These are phyloP conservation scores for Vararia minispora DNA, from an alignment of 768 basidiomycete species.

Conservation along the genomic window DNA sequence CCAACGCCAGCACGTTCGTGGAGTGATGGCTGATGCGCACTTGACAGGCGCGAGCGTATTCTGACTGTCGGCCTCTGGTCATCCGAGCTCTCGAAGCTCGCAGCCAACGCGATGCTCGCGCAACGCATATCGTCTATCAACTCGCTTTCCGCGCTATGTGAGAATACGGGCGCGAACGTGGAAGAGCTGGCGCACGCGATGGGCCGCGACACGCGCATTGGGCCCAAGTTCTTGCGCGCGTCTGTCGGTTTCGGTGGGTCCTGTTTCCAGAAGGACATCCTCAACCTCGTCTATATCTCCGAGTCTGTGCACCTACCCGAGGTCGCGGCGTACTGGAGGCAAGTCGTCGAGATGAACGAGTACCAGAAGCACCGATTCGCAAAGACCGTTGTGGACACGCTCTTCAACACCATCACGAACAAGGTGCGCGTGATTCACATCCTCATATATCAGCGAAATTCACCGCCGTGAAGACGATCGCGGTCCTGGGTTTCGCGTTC, in stretches of 20 bases:
- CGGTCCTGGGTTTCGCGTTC: conserved; percentile 97
- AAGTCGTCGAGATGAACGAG: conserved; percentile 97
- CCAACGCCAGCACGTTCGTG: neutral
- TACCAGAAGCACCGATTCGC: conserved; percentile 97
- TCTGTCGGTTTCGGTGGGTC: conserved; percentile 96
- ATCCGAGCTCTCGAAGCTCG: conserved; percentile 95
- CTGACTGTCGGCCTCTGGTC: conserved; percentile 97
- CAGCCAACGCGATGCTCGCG: conserved; percentile 98
- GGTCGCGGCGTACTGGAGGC: conserved; percentile 95
- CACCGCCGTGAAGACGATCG: conserved; percentile 52
- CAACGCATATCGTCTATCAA: conserved; percentile 99
- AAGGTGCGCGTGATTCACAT: conserved; percentile 42
- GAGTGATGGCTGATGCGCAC: conserved; percentile 4
- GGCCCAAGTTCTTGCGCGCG: conserved; percentile 91
- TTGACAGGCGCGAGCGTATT: conserved; percentile 54
- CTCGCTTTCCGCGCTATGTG: conserved; percentile 96
- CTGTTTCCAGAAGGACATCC: conserved; percentile 99
- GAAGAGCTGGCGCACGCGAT: conserved; percentile 95
- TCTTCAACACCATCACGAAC: conserved; percentile 97
- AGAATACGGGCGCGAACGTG: conserved; percentile 97
- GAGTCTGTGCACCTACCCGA: conserved; percentile 93
- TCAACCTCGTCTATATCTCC: conserved; percentile 95
- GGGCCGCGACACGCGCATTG: conserved; percentile 87
- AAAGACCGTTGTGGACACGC: conserved; percentile 89
- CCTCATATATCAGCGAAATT: neutral